Conservation (phyloP, 306 rosid species). For the Prosopis cineraria region DNA sequence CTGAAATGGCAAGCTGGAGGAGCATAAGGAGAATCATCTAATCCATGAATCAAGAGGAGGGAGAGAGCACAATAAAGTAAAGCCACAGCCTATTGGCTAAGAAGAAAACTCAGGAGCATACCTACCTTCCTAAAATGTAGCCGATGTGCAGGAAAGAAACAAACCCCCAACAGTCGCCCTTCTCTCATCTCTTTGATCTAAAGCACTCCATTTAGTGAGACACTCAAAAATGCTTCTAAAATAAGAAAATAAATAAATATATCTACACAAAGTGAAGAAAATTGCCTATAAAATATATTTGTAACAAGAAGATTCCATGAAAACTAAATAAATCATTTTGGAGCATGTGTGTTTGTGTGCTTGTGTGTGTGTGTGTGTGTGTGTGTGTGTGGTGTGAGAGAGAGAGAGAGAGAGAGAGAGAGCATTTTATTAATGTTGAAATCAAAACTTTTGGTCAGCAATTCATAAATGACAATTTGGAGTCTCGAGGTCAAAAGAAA, state of each 20-base stretch:
- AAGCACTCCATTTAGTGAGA: slow-evolving; percentile 15
- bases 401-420: background rate
- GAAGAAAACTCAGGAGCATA: slow-evolving; percentile 4
- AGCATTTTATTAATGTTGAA: background rate
- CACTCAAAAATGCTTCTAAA: background rate
- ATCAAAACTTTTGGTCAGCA: background rate
- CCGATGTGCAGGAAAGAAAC: background rate
- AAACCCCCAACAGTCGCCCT: background rate
- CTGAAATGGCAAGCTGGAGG: background rate
- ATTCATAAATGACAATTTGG: background rate
- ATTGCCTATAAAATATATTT: background rate
- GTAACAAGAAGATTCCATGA: background rate
- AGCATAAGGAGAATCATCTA: background rate
- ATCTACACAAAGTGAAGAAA: background rate
- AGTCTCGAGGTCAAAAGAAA: no score
- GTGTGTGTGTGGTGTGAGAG: no score
- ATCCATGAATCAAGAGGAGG: background rate
- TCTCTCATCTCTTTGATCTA: background rate
- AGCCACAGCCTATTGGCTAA: background rate
- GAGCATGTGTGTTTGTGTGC: no score
- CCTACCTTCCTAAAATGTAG: background rate
- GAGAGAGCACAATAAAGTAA: background rate
- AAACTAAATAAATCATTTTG: background rate
- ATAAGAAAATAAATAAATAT: background rate
- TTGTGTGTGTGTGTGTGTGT: no score